Conservation (phyloP, 1,139 yeast genomes). For the Wickerhamomyces sp. region DNA sequence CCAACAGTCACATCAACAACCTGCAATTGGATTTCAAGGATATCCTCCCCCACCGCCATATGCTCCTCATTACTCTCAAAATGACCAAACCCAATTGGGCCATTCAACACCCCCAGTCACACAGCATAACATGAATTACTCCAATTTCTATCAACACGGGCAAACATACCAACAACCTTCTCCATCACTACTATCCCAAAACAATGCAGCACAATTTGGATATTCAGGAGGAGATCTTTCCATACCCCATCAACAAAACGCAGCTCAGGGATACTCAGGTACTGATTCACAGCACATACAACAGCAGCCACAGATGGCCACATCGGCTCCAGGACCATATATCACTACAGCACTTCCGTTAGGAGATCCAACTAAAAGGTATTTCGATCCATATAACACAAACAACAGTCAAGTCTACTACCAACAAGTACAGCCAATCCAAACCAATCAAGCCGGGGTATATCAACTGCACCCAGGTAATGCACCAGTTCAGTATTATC, state of each 20-base stretch:
- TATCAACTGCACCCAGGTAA: too few species aligned
- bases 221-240: neutral
- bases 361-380: neutral
- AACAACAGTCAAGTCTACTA: neutral
- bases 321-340: neutral
- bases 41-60: too few species aligned
- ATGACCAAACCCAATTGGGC: too few species aligned
- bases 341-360: neutral
- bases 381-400: slow-evolving; percentile 1
- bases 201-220: neutral
- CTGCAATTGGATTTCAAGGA: too few species aligned
- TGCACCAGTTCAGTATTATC: too few species aligned
- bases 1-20: too few species aligned
- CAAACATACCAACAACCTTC: neutral
- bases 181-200: neutral
- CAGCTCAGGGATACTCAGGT: neutral
- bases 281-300: neutral
- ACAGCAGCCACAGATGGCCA: neutral
- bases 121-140: too few species aligned
- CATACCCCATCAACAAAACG: slow-evolving; percentile 1
- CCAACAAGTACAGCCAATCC: too few species aligned
- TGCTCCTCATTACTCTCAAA: too few species aligned
- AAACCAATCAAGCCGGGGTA: too few species aligned
- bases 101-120: too few species aligned
- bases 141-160: neutral